These are phyloP conservation scores for Sonneratia alba DNA, from an alignment of 345 rosid genomes.

Conservation along the genomic window DNA sequence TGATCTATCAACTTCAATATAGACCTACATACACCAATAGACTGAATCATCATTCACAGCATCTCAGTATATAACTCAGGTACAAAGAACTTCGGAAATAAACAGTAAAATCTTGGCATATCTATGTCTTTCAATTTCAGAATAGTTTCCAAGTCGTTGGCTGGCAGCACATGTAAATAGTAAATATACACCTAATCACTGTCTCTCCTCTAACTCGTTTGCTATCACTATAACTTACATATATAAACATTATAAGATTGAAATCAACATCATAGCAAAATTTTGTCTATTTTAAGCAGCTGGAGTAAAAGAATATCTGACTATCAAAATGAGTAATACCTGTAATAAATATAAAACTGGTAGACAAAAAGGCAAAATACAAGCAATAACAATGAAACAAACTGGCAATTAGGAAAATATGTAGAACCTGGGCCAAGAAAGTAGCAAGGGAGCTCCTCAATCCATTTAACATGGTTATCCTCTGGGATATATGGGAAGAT, in stretches of 20 bases:
- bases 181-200: neutral
- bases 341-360: neutral
- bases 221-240: neutral
- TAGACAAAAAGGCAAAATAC: neutral
- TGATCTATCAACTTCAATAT: slow-evolving; percentile 55
- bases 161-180: neutral
- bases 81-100: neutral
- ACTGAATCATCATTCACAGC: neutral
- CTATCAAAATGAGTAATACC: neutral
- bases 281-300: neutral
- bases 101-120: neutral
- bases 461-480: slow-evolving; percentile 45
- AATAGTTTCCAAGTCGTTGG: neutral
- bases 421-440: slow-evolving; percentile 75
- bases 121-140: neutral
- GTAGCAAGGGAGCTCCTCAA: slow-evolving; percentile 63
- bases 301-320: neutral
- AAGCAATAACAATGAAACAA: neutral
- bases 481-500: slow-evolving; percentile 54
- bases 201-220: neutral
- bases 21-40: slow-evolving; percentile 39
- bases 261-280: neutral
- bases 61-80: neutral
- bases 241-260: neutral
- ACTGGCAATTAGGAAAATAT: neutral